These are phyloP conservation scores for Metschnikowia bowlesiae DNA, from an alignment of 805 yeast genomes.

Conservation along the genomic window DNA sequence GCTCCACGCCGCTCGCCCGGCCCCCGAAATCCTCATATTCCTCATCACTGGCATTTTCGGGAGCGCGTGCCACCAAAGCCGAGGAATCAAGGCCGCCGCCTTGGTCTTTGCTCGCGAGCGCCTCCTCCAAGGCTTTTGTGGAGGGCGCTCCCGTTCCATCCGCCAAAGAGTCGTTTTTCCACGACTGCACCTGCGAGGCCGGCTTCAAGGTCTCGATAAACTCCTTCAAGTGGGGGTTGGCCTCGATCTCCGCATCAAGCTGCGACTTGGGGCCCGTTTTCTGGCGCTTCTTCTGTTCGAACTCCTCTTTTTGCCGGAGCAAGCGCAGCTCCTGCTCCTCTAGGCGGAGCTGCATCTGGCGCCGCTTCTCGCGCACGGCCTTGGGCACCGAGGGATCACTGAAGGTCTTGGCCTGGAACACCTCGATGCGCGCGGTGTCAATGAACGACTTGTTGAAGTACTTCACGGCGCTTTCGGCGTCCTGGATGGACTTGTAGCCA, in stretches of 20 bases:
- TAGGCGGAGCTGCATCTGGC: slow-evolving; percentile 39
- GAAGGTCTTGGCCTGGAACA: slow-evolving; percentile 77
- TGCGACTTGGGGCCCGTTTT: slow-evolving; percentile 29
- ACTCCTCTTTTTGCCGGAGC: slow-evolving; percentile 33
- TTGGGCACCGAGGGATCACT: slow-evolving; percentile 78
- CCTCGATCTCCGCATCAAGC: slow-evolving; percentile 59
- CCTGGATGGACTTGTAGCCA: slow-evolving; percentile 70
- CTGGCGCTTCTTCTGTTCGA: slow-evolving; percentile 36
- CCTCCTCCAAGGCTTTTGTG: slow-evolving; percentile 39
- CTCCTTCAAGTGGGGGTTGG: slow-evolving; percentile 68
- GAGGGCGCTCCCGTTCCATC: slow-evolving; percentile 46
- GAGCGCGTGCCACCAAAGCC: slow-evolving; percentile 35
- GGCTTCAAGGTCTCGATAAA: slow-evolving; percentile 83
- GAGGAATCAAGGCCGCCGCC: slow-evolving; percentile 3
- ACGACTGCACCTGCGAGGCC: slow-evolving; percentile 60
- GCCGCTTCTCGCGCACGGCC: slow-evolving; percentile 42
- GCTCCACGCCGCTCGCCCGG: slow-evolving; percentile 30
- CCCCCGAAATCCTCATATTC: slow-evolving; percentile 47
- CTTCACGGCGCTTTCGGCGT: slow-evolving; percentile 73
- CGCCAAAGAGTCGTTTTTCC: slow-evolving; percentile 62
- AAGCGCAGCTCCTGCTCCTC: slow-evolving; percentile 41
- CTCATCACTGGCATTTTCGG: slow-evolving; percentile 46
- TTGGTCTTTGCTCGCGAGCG: slow-evolving; percentile 27
- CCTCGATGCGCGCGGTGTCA: slow-evolving; percentile 77
- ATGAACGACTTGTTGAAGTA: slow-evolving; percentile 76